Percentiles rank a stretch among this genome's conserved stretches.
Evolutionary conservation across 2,329 filamentous ascomycete genomes (phyloP).

Genomic region (Aspergillus sp.): DNA sequence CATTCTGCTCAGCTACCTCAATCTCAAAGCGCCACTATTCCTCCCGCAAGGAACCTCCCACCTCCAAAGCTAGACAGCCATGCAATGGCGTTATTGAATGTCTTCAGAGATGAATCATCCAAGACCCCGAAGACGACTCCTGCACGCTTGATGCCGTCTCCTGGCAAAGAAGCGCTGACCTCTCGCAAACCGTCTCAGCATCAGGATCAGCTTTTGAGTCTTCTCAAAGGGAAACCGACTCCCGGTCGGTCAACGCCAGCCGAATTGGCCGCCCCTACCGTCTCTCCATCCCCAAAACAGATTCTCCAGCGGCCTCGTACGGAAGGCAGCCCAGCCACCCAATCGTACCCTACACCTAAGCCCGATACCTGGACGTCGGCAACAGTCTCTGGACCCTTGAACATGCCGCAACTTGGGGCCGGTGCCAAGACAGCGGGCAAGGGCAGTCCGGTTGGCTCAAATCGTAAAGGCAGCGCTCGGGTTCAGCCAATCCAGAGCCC

Average conservation of each 20-base stretch:
- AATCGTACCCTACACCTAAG: conserved; percentile 12
- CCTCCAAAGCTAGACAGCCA: conserved; percentile 58
- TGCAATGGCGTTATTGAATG: conserved; percentile 55
- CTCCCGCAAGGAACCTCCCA: conserved; percentile 57
- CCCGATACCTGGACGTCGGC: conserved; percentile 31
- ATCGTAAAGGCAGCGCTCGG: conserved; percentile 20
- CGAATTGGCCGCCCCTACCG: conserved; percentile 47
- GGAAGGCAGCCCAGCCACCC: conserved; percentile 13
- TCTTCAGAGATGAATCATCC: conserved; percentile 48
- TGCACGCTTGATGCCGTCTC: conserved; percentile 16
- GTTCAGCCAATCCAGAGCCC: conserved; percentile 18
- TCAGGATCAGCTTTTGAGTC: conserved; percentile 35
- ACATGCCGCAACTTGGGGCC: conserved; percentile 38
- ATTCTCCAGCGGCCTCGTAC: conserved; percentile 31
- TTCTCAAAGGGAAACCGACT: conserved; percentile 27
- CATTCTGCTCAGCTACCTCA: conserved; percentile 32
- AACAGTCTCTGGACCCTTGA: conserved; percentile 40
- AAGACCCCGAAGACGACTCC: conserved; percentile 24
- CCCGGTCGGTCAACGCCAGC: conserved; percentile 34
- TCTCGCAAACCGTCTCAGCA: conserved; percentile 32
- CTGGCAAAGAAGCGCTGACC: conserved; percentile 10
- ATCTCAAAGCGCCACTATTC: conserved; percentile 46
- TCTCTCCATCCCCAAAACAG: conserved; percentile 30
- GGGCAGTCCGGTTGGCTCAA: conserved; percentile 20
- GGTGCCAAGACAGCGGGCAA: conserved; percentile 25